Evolutionary conservation across 495 filamentous ascomycete species (phyloP).

Genomic region (Podospora bellae-mahoneyi): DNA sequence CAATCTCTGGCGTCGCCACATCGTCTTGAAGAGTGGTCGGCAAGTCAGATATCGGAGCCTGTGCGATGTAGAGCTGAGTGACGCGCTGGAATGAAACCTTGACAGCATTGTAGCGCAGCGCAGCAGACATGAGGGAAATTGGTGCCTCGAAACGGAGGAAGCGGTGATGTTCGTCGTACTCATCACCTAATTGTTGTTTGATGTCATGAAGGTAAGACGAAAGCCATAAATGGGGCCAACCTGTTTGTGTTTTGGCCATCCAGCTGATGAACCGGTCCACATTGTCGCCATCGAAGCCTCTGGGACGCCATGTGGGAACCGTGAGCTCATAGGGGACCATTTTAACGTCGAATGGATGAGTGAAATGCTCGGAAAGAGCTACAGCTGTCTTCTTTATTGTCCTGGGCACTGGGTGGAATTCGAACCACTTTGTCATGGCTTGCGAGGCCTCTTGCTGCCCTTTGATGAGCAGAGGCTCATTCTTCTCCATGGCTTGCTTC

Average conservation of each 20-base stretch:
- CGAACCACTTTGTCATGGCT: constrained; percentile 2
- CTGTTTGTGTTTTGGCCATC: not conserved
- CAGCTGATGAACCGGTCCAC: not conserved
- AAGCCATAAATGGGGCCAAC: not conserved
- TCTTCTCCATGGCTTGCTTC: not conserved
- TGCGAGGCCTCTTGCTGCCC: not conserved
- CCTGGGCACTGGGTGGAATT: not conserved
- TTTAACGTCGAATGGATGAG: not conserved
- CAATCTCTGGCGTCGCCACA: constrained; percentile 58
- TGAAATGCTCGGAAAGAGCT: not conserved
- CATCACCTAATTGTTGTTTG: not conserved
- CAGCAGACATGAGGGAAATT: constrained; percentile 35
- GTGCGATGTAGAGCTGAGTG: constrained; percentile 71
- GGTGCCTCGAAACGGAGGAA: constrained; percentile 41
- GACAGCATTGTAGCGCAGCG: constrained; percentile 32
- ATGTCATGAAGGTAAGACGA: not conserved
- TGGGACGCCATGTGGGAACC: not conserved
- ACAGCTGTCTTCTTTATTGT: not conserved
- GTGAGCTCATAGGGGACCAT: constrained; percentile 11
- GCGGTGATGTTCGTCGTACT: not conserved
- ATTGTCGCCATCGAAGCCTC: not conserved
- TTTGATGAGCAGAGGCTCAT: not conserved
- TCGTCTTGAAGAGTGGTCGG: constrained; percentile 60
- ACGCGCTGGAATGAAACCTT: constrained; percentile 10
- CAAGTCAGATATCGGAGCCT: constrained; percentile 64